Base-by-base conservation (phyloP, 805 yeast genomes). In the Metschnikowia lachancei region DNA sequence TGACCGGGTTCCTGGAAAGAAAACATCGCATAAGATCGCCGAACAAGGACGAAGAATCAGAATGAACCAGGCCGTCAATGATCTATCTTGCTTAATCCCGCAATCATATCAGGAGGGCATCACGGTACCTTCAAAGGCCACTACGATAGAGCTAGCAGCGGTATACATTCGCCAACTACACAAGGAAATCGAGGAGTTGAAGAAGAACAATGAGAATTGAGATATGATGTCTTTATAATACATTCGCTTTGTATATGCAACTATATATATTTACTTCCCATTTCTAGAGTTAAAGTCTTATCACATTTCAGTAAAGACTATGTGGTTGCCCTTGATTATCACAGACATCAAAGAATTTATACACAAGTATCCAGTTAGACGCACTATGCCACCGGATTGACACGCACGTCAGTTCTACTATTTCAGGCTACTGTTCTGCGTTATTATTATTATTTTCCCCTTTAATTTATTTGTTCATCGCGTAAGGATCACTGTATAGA, bases 11-110 rank as follows among this genome's bases (percentile, higher is more conserved):
- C 77, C 79, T 2, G 73, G 77, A 24, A 84, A 85, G 61, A 82
- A 84, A 57, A 79, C 85, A 2, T 79, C 80, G 35, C 99, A 92
- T 65, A 91, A 92, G 62, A 76, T 88, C 13, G 98, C 99, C 0
- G 99, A 92, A 66, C 97, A 94, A 65, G 98, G 96, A 13, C 76
- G 99, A 43, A 78, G 99, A 56, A 91, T 92, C 63, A 75, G 99
- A 52, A 85, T 92, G 83, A 94, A 94, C 63, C 69, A 74, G 46
- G 98, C 97, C 0, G 82, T 92, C 26, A 81, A 80, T 36, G 96
- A 87, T 36, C 70, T 92, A 48, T 83, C 84, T 8, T 57, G 71
- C 9, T 66, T 89, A 51, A 75, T 92, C 18, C 95, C 96, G 0
- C 78, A 82, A 5, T 63, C 64, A 19, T 69, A 81, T 56, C 80